Base-by-base conservation (phyloP, 2,329 filamentous ascomycete species). In the Periconia sp. region DNA sequence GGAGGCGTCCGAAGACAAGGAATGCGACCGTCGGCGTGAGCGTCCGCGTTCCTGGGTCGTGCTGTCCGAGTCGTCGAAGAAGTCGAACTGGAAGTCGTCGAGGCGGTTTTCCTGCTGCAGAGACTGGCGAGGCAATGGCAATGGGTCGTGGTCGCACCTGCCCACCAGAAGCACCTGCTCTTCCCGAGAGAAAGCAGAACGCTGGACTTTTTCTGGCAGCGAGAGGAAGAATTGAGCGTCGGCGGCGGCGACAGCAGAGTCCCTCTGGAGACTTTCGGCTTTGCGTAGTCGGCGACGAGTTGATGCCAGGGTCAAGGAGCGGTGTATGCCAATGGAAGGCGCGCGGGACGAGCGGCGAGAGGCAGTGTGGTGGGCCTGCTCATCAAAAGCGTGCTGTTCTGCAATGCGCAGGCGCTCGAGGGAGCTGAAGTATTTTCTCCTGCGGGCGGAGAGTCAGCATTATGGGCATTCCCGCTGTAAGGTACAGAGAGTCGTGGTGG, bases 181-280 rank as follows among this genome's bases (percentile, higher is more conserved):
- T 67, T 91, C 86, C 35, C 75, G 77, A 17, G 85, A 85, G 65
- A 91, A 86, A 49, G 87, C 82, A 52, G 81, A 83, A 52, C 83
- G 81, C 61, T 83, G 84, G 51, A 90, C 79, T 68, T 89, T 90
- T 50, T 87, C 82, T 15, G 89, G 87, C 29, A 91, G 75, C 16
- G 78, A 82, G 39, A 85, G 75, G 65, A 85, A 91, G 75, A 87
- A 89, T 50, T 81, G 77, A 40, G 81, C 81, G 56, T 88, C 83
- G 21, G 78, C 76, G 41, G 78, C 77, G 40, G 78, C 70, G 50
- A 69, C 69, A 59, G 53, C 59, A 62, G 52, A 64, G 45, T 63
- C 51, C 35, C 59, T 54, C 39, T 43, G 57, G 31, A 56, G 40
- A 33, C 57, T 67, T 16, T 68, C 52, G 44, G 57, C 56, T 53